A percentile compares a stretch with the other conserved stretches of the same genome.
Conservation (phyloP, 2,329 filamentous ascomycete species). For the Cladosporium sp. region DNA sequence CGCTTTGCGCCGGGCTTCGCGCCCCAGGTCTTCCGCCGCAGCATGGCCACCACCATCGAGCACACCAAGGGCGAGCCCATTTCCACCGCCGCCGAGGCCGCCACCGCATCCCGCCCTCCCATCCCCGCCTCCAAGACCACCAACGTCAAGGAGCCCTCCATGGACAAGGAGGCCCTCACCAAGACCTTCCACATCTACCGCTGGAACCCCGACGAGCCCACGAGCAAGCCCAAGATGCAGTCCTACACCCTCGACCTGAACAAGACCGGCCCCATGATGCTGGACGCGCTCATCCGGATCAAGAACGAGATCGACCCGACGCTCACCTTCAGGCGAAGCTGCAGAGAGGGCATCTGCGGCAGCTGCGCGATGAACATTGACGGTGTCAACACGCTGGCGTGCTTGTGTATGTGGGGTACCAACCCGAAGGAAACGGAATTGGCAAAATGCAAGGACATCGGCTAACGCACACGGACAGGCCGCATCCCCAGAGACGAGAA, state of each 20-base stretch:
- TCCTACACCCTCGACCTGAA: conserved; percentile 91
- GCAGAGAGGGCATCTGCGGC: conserved; percentile 96
- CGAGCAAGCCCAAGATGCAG: conserved; percentile 93
- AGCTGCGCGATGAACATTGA: conserved; percentile 99
- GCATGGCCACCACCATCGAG: conserved; percentile 32
- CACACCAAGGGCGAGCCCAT: conserved; percentile 28
- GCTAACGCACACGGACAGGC: conserved; percentile 49
- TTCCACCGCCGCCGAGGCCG: conserved; percentile 24
- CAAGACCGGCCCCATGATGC: conserved; percentile 98
- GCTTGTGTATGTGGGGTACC: conserved; percentile 57
- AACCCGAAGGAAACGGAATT: conserved; percentile 46
- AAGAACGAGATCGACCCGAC: conserved; percentile 99
- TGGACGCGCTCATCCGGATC: conserved; percentile 93
- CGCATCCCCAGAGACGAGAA: conserved; percentile 80
- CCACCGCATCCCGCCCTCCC: conserved; percentile 26
- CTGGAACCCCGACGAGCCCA: conserved; percentile 92
- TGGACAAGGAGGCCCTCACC: conserved; percentile 54
- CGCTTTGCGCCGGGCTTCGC: conserved; percentile 25
- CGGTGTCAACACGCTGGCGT: conserved; percentile 94
- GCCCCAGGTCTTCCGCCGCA: conserved; percentile 27
- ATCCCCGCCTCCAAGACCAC: conserved; percentile 50
- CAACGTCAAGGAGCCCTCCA: conserved; percentile 55
- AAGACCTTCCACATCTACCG: conserved; percentile 99
- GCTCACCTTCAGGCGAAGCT: conserved; percentile 90
- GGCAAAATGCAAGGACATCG: background rate